Conservation (phyloP, 2,329 filamentous ascomycete genomes). For the Albifimbria verrucaria region DNA sequence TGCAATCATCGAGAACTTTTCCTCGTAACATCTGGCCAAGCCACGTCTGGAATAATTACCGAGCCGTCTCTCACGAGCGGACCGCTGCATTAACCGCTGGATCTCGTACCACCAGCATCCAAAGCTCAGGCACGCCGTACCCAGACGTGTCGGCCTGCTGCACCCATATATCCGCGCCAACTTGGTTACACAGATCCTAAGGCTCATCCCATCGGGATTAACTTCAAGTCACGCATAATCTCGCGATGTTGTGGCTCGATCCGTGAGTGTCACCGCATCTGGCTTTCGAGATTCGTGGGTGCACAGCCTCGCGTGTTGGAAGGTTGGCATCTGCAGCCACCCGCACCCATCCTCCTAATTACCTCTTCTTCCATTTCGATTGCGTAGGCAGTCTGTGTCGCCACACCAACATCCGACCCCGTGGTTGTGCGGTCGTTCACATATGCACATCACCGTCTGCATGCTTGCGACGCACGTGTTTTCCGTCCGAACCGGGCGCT, state of each 20-base stretch:
- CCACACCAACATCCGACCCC: neutral
- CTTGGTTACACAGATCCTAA: too few species aligned
- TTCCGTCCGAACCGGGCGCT: neutral
- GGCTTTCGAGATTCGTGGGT: neutral
- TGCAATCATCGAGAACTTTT: neutral
- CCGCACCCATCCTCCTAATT: too few species aligned
- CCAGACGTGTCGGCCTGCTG: too few species aligned
- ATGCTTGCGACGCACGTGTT: slow-evolving; percentile 1
- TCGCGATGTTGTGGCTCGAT: too few species aligned
- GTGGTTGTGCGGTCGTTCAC: slow-evolving; percentile 10
- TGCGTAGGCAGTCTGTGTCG: neutral
- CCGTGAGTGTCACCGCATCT: neutral
- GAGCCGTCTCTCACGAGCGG: neutral
- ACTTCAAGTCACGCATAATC: too few species aligned
- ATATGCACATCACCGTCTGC: slow-evolving; percentile 5
- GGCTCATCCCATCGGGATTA: too few species aligned
- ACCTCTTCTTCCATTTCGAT: too few species aligned
- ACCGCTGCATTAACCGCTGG: neutral
- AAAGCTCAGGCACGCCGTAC: too few species aligned
- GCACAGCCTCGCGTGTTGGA: neutral
- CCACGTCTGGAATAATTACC: neutral
- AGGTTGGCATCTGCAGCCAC: slow-evolving; percentile 1
- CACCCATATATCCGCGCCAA: too few species aligned
- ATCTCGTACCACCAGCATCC: neutral
- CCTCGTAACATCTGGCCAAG: neutral